Percentiles rank a stretch among this genome's conserved stretches.
Evolutionary conservation across 1,284 basidiomycete species (phyloP).

Genomic region (Boletus semigastroideus): DNA sequence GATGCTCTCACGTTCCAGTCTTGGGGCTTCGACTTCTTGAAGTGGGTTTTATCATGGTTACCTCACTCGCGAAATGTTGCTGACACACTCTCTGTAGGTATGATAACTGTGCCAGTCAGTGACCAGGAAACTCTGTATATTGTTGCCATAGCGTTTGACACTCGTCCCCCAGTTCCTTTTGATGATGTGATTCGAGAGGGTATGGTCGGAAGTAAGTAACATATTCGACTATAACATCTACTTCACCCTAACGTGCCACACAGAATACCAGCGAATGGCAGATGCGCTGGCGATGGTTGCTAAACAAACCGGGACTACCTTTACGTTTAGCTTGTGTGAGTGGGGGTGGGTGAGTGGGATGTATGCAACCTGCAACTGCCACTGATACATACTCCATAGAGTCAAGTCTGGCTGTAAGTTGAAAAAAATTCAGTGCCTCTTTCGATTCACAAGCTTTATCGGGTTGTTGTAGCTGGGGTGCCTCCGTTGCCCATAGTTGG

Average conservation of each 20-base stretch:
- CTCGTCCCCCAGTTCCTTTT: conserved; percentile 40
- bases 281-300: conserved; percentile 48
- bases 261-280: conserved; percentile 54
- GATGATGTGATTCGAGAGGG: conserved; percentile 51
- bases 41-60: conserved; percentile 39
- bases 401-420: conserved; percentile 57
- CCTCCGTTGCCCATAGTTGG: conserved; percentile 48
- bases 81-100: conserved; percentile 38
- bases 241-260: neutral
- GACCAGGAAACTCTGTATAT: neutral
- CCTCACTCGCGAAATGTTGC: neutral
- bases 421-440: conserved; percentile 26
- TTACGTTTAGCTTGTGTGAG: conserved; percentile 54
- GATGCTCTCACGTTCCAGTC: conserved; percentile 36
- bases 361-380: neutral
- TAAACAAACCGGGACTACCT: conserved; percentile 41
- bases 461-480: conserved; percentile 17
- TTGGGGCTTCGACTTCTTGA: conserved; percentile 61
- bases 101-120: conserved; percentile 50
- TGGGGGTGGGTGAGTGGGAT: conserved; percentile 52
- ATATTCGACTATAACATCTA: neutral
- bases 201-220: conserved; percentile 52
- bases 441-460: neutral
- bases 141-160: conserved; percentile 6
- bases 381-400: conserved; percentile 34